Conservation (phyloP, 768 basidiomycete species). For the Sarcodon aspratus region DNA sequence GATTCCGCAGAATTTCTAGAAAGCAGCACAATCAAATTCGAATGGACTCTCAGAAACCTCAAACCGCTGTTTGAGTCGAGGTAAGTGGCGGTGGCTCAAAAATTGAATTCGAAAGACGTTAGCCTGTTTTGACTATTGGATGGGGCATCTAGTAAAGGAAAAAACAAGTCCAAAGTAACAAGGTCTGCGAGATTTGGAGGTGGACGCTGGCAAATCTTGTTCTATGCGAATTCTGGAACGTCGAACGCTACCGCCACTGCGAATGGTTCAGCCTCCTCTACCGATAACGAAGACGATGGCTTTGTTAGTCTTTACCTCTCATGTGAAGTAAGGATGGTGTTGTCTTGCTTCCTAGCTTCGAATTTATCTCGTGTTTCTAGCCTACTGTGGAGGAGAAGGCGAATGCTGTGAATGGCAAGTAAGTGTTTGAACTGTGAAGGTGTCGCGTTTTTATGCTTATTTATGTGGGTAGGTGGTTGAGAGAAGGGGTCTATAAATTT, state of each 20-base stretch:
- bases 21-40: constrained; percentile 47
- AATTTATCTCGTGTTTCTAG: constrained; percentile 22
- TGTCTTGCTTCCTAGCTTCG: neutral
- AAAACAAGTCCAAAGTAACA: constrained; percentile 64
- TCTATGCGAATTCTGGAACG: constrained; percentile 74
- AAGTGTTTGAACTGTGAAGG: constrained; percentile 4
- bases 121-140: constrained; percentile 7
- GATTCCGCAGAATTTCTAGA: constrained; percentile 35
- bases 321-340: constrained; percentile 45
- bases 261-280: neutral
- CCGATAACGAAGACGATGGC: constrained; percentile 25
- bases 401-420: constrained; percentile 49
- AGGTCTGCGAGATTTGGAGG: constrained; percentile 69
- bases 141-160: constrained; percentile 40
- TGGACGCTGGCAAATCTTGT: constrained; percentile 75
- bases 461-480: constrained; percentile 48
- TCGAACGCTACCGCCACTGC: constrained; percentile 23
- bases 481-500: constrained; percentile 80
- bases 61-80: constrained; percentile 68
- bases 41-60: constrained; percentile 69
- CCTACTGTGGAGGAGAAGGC: constrained; percentile 73
- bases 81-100: constrained; percentile 14
- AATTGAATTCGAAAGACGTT: neutral
- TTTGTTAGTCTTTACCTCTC: constrained; percentile 73
- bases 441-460: neutral